Conservation (phyloP, 257 asterid genomes). For the Rhazya stricta region DNA sequence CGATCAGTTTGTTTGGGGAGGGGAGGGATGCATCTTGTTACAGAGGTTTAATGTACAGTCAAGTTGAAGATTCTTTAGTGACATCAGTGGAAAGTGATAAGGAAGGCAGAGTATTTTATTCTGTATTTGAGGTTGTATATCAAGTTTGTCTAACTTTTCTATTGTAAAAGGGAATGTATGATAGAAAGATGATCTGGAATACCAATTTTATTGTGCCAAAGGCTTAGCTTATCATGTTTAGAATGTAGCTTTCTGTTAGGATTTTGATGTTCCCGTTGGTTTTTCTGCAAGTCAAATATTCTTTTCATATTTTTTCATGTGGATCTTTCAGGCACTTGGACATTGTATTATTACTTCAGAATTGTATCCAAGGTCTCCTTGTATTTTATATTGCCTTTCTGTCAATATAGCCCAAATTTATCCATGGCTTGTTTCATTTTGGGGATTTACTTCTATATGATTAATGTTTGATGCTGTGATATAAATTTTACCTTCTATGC, state of each 20-base stretch:
- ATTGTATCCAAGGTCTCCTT: not conserved
- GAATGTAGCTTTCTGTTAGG: not conserved
- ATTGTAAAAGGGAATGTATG: not conserved
- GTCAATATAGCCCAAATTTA: not conserved
- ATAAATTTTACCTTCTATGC: not conserved
- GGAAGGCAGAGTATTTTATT: not conserved
- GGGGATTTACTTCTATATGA: not conserved
- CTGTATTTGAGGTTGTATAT: not conserved
- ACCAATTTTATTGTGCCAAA: not conserved
- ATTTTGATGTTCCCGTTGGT: not conserved
- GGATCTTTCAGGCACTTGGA: not conserved
- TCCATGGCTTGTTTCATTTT: not conserved
- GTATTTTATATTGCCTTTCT: not conserved
- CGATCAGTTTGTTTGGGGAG: not conserved
- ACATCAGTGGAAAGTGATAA: not conserved
- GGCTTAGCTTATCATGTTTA: not conserved
- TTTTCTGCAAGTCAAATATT: not conserved
- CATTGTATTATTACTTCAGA: not conserved
- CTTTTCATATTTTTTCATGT: not conserved
- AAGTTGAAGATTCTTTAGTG: not conserved
- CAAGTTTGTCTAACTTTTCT: not conserved
- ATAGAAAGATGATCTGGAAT: not conserved
- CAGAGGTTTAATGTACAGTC: not conserved
- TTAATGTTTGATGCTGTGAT: not conserved
- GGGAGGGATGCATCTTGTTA: not conserved